Conservation (phyloP, 352 stramenopile species). For the Phytophthora cactorum region DNA sequence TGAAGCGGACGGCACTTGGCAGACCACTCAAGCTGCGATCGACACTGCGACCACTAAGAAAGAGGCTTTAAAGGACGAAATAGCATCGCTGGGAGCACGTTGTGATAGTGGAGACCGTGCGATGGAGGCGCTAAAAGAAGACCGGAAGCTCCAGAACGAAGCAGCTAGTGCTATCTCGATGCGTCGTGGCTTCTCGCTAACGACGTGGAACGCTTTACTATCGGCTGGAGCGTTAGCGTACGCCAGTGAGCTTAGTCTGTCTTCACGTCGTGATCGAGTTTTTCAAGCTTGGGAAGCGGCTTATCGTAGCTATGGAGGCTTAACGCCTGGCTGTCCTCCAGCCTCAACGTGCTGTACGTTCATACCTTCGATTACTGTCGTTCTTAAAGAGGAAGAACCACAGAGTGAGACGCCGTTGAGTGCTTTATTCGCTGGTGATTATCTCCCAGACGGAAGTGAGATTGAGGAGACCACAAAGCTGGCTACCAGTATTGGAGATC, state of each 20-base stretch:
- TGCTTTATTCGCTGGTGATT: slow-evolving; percentile 24
- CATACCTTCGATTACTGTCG: slow-evolving; percentile 31
- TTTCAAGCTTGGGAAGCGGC: slow-evolving; percentile 32
- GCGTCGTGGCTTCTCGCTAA: slow-evolving; percentile 33
- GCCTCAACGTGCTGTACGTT: slow-evolving; percentile 29
- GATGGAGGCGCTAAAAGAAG: slow-evolving; percentile 46
- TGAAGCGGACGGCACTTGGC: slow-evolving; percentile 51
- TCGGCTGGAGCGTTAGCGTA: slow-evolving; percentile 52
- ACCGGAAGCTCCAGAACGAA: slow-evolving; percentile 35
- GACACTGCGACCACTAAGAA: slow-evolving; percentile 36
- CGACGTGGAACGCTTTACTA: slow-evolving; percentile 65
- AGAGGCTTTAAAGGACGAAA: slow-evolving; percentile 39
- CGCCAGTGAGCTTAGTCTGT: slow-evolving; percentile 17
- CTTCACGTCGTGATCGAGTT: slow-evolving; percentile 9
- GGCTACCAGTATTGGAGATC: slow-evolving; percentile 10
- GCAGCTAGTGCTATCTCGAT: slow-evolving; percentile 17
- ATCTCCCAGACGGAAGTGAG: slow-evolving; percentile 2
- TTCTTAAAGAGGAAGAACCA: slow-evolving; percentile 16
- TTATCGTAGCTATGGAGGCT: slow-evolving; percentile 26
- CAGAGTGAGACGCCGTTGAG: slow-evolving; percentile 14
- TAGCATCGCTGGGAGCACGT: slow-evolving; percentile 30
- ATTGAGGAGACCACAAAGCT: slow-evolving; percentile 22
- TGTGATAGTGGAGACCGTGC: slow-evolving; percentile 39
- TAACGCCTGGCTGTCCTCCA: slow-evolving; percentile 31
- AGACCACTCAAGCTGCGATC: slow-evolving; percentile 32